Evolutionary conservation across 192 early-diverging fungal genomes (phyloP), one percentile per base, ranked within the genome.

Genomic region (Backusella mclennaniae): DNA sequence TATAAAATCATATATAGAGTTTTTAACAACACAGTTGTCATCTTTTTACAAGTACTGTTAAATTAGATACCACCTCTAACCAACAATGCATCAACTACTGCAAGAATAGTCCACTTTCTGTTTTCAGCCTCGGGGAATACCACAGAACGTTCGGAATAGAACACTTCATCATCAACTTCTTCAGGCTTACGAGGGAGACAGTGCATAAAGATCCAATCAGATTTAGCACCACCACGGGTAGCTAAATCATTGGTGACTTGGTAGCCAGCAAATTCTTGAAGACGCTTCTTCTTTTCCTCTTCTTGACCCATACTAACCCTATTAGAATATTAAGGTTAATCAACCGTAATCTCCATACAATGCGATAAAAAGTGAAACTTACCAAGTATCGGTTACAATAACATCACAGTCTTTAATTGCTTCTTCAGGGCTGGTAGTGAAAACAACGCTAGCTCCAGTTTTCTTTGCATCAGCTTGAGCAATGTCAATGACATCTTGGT

Each of bases 101-200:
- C 92, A 76, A 99, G 83, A 74, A 96, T 97, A 6, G 98, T 98
- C 92, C 96, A 98, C 82, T 99, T 99, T 80, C 98, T 90, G 89
- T 99, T 98, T 84, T 99, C 97, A 7, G 97, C 98, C 81, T 99
- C 97, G 71, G 90, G 92, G 87, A 96, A 99, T 33, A 98, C 96
- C 19, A 98, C 85, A 6, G 98, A 99, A 69, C 93, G 92, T 31
- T 91, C 86, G 23, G 92, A 92, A 73, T 96, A 96, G 80, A 98
- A 98, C 35, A 99, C 94, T 77, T 97, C 95, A 80, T 99, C 98
- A 68, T 96, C 93, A 31, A 99, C 98, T 83, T 99, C 98, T 77
- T 99, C 96, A 5, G 83, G 87, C 84, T 99, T 99, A 21, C 98
- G 88, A 1, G 98, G 98, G 72, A 99, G 75, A 81, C 98, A 99